phyloP scores from a whole-genome alignment of 495 filamentous ascomycete species.

The Penicillium manginii region DNA sequence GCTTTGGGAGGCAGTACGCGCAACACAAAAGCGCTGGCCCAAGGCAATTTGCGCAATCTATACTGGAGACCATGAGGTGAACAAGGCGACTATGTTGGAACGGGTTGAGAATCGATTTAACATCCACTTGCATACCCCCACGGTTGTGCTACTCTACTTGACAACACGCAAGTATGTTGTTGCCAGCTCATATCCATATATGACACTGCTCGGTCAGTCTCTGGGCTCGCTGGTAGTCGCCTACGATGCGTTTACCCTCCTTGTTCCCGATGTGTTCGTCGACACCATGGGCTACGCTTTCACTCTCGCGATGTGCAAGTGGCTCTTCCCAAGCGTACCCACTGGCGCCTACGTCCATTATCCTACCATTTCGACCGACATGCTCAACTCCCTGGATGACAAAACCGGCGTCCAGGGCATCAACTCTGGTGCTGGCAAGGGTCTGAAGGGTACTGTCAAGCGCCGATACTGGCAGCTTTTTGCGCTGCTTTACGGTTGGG shows the following conservation, averaged over 20 bases:
- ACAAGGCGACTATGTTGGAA: slow-evolving; percentile 75
- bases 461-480: slow-evolving; percentile 85
- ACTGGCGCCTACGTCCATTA: slow-evolving; percentile 97
- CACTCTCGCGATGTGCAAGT: slow-evolving; percentile 76
- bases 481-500: slow-evolving; percentile 75
- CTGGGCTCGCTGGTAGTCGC: slow-evolving; percentile 84
- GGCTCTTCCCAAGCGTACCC: slow-evolving; percentile 79
- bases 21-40: slow-evolving; percentile 88
- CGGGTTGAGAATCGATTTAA: slow-evolving; percentile 89
- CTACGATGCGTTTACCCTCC: slow-evolving; percentile 88
- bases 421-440: slow-evolving; percentile 79
- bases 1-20: slow-evolving; percentile 91
- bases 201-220: slow-evolving; percentile 93
- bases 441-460: slow-evolving; percentile 68
- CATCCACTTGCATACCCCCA: slow-evolving; percentile 83
- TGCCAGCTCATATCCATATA: slow-evolving; percentile 81
- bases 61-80: slow-evolving; percentile 88
- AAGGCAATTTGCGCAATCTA: slow-evolving; percentile 88
- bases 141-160: slow-evolving; percentile 85
- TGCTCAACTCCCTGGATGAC: slow-evolving; percentile 82
- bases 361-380: slow-evolving; percentile 97
- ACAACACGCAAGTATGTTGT: slow-evolving; percentile 84
- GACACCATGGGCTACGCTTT: slow-evolving; percentile 99
- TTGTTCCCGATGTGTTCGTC: slow-evolving; percentile 91
- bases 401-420: slow-evolving; percentile 69